Evolutionary conservation across 176 grass and related monocot genomes (phyloP).

Genomic region (Rhipidocladum racemiflorum): DNA sequence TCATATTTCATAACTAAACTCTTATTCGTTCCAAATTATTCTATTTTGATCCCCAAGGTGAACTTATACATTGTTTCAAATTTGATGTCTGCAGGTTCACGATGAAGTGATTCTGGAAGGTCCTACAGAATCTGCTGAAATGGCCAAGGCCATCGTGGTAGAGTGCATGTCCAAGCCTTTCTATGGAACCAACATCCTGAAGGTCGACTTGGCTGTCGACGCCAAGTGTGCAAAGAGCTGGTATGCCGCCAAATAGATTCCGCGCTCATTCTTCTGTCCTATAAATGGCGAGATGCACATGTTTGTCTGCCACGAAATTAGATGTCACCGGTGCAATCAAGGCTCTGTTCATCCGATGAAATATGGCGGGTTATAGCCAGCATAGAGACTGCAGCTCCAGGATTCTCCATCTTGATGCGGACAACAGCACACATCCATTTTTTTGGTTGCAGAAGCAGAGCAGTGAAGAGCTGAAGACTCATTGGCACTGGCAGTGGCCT

Average conservation of each 20-base stretch:
- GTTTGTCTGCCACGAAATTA: background rate
- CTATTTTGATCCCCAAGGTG: background rate
- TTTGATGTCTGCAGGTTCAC: conserved; percentile 49
- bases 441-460: background rate
- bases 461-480: background rate
- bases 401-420: background rate
- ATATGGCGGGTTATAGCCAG: background rate
- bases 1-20: background rate
- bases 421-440: background rate
- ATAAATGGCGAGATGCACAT: background rate
- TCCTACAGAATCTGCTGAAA: conserved; percentile 67
- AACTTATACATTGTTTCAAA: background rate
- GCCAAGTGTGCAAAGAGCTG: conserved; percentile 81
- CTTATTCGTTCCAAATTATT: background rate
- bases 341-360: background rate
- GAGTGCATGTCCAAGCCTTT: conserved; percentile 96
- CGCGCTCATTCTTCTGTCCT: background rate
- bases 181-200: conserved; percentile 62
- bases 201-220: conserved; percentile 70
- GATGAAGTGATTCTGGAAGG: conserved; percentile 88
- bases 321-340: background rate
- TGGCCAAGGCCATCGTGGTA: conserved; percentile 60
- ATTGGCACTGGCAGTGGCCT: background rate
- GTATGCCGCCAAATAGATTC: conserved; percentile 80
- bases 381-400: background rate